phyloP scores from a whole-genome alignment of 441 rosid genomes.

The Adansonia madagascariensis region DNA sequence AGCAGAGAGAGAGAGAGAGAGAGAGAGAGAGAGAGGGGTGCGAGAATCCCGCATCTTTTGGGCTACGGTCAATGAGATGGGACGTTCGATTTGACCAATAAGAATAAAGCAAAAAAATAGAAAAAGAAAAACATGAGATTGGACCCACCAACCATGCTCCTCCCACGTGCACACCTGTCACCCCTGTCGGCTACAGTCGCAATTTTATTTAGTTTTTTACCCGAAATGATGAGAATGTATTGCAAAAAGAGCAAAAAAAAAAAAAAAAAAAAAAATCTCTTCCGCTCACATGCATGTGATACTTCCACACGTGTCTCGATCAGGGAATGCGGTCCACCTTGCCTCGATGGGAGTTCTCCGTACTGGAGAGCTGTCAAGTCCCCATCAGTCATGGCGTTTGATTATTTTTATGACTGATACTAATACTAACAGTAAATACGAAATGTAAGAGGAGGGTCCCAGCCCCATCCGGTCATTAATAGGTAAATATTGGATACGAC shows the following conservation, averaged over 20 bases:
- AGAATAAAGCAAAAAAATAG: not conserved
- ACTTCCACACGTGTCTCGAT: slow-evolving; percentile 18
- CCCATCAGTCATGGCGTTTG: not conserved
- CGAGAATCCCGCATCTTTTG: not conserved
- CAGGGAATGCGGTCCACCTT: not conserved
- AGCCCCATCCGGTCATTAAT: too few relatives aligned
- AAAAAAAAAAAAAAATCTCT: not conserved
- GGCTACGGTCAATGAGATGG: slow-evolving; percentile 37
- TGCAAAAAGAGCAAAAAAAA: too few relatives aligned
- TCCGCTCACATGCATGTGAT: slow-evolving; percentile 11
- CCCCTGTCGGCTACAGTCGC: slow-evolving; percentile 44
- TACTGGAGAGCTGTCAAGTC: slow-evolving; percentile 27
- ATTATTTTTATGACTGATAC: not conserved
- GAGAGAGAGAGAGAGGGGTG: not conserved
- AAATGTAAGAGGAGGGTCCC: too few relatives aligned
- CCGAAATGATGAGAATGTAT: not conserved
- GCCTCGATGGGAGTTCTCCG: slow-evolving; percentile 24
- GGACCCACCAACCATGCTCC: slow-evolving; percentile 25
- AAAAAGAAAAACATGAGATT: not conserved
- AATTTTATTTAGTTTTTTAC: not conserved
- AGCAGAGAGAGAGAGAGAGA: too few relatives aligned
- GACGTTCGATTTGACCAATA: slow-evolving; percentile 35
- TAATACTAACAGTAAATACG: too few relatives aligned
- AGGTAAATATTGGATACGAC: too few relatives aligned
- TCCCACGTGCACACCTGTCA: slow-evolving; percentile 48